Evolutionary conservation across 805 yeast species (phyloP), one percentile per base, ranked within the genome.

Genomic region (Blastobotrys mokoenaii): DNA sequence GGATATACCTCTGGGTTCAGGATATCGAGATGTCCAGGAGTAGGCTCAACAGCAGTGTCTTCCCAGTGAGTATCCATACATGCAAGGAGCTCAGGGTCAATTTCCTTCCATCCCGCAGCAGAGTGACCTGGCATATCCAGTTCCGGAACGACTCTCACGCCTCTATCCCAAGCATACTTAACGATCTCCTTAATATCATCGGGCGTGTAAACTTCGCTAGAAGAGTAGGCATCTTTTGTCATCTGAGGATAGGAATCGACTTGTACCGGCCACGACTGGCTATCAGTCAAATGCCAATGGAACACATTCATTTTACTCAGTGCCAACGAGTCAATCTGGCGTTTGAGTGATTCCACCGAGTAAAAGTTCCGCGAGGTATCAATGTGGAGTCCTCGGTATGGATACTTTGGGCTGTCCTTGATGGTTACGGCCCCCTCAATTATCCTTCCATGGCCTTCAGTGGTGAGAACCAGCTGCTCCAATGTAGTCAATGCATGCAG

Each of bases 81-180:
- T 1, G 62, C 55, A 22, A 67, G 52, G 30, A 66, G 41, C 27
- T 48, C 53, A 2, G 59, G 54, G 47, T 64, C 62, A 30, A 66
- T 50, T 37, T 52, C 56, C 17, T 45, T 47, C 67, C 67, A 68
- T 0, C 72, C 72, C 7, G 69, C 62, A 15, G 61, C 50, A 10
- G 69, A 55, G 49, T 68, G 72, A 1, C 70, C 72, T 2, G 72
- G 72, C 51, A 63, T 44, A 47, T 68, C 72, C 27, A 68, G 44
- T 49, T 68, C 72, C 5, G 72, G 72, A 20, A 68, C 51, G 16
- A 68, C 56, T 47, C 72, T 54, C 8, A 68, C 64, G 11, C 71
- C 72, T 40, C 66, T 51, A 2, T 36, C 51, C 16, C 44, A 41
- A 2, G 67, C 71, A 54, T 65, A 66, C 4, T 45, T 43, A n/a